Evolutionary conservation across 306 rosid species (phyloP).

Genomic region (Potentilla sterilis): DNA sequence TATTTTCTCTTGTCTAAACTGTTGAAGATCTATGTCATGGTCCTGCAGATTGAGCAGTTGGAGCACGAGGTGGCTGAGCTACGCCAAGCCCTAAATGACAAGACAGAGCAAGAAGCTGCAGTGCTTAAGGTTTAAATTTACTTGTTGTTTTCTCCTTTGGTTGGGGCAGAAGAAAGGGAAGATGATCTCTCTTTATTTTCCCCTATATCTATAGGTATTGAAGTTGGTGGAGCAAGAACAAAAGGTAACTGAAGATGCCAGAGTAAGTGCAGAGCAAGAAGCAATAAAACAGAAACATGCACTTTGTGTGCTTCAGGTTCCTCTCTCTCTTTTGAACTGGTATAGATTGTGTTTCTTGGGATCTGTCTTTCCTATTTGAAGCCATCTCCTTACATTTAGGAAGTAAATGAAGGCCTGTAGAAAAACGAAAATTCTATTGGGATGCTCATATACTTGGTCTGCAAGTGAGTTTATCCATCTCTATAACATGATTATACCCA

Average conservation of each 20-base stretch:
- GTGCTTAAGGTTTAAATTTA: slow-evolving; percentile 74
- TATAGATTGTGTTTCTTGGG: background rate
- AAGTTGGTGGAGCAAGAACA: slow-evolving; percentile 80
- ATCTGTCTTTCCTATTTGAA: background rate
- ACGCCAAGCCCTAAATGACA: slow-evolving; percentile 57
- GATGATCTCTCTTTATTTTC: background rate
- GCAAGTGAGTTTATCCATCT: background rate
- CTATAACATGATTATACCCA: slow-evolving; percentile 23
- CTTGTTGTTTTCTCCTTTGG: slow-evolving; percentile 19
- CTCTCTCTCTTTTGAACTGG: slow-evolving; percentile 19
- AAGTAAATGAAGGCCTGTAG: background rate
- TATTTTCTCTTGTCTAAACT: background rate
- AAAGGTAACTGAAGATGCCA: slow-evolving; percentile 81
- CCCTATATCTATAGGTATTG: slow-evolving; percentile 49
- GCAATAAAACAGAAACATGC: slow-evolving; percentile 70
- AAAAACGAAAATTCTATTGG: background rate
- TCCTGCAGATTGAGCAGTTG: slow-evolving; percentile 78
- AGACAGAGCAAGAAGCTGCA: slow-evolving; percentile 86
- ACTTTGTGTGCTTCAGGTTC: slow-evolving; percentile 75
- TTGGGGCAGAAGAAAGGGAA: background rate
- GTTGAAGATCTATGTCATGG: background rate
- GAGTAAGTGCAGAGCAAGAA: slow-evolving; percentile 75
- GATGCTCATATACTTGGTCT: background rate
- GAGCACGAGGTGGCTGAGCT: slow-evolving; percentile 71
- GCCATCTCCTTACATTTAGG: background rate